A percentile compares a stretch with the other conserved stretches of the same genome.
Conservation (phyloP, 176 grass and related monocot genomes). For the Zea mays region Zm-B73-REFERENCE-NAM-5.0 NC_050101.1:106242001-106242500, state of each 20-base stretch:
- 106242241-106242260: too few species aligned
- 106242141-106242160: not conserved
- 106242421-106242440: slow-evolving; percentile 47
- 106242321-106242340: slow-evolving; percentile 13
- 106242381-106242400: slow-evolving; percentile 16
- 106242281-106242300: not conserved
- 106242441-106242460: slow-evolving; percentile 16
- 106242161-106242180: too few species aligned
- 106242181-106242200: not conserved
- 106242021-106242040: not conserved
- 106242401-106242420: slow-evolving; percentile 41
- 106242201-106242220: not conserved
- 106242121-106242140: not conserved
- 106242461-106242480: slow-evolving; percentile 49
- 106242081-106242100: not conserved
- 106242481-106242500: slow-evolving; percentile 90
- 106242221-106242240: not conserved
- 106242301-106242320: slow-evolving; percentile 8
- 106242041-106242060: not conserved
- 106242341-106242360: not conserved
- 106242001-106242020: not conserved
- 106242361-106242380: slow-evolving; percentile 20
- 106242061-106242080: not conserved
- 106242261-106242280: not conserved
- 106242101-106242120: not conserved